Percentiles rank a stretch among this genome's conserved stretches.
Evolutionary conservation across 2,329 filamentous ascomycete species (phyloP).

Genomic region (Fusarium longipes): DNA sequence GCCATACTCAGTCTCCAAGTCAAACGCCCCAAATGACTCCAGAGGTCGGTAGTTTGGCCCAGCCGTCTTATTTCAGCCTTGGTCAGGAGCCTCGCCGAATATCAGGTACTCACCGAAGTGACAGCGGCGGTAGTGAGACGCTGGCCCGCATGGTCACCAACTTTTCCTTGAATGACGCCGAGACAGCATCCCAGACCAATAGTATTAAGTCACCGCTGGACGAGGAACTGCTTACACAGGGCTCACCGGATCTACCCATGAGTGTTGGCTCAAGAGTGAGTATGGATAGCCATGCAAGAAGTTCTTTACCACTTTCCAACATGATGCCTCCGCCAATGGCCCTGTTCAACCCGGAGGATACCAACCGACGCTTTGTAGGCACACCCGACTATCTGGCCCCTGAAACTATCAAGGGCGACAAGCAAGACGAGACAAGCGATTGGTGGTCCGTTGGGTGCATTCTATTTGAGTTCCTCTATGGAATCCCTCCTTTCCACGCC

Average conservation of each 20-base stretch:
- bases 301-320: constrained; percentile 61
- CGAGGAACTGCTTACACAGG: constrained; percentile 78
- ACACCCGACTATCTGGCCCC: constrained; percentile 97
- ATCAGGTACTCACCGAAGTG: constrained; percentile 83
- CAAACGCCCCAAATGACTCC: constrained; percentile 90
- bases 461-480: constrained; percentile 94
- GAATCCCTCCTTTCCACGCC: constrained; percentile 93
- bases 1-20: constrained; percentile 77
- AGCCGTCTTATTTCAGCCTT: constrained; percentile 94
- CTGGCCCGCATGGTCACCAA: constrained; percentile 84
- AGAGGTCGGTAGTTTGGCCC: constrained; percentile 70
- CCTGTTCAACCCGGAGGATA: constrained; percentile 94
- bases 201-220: constrained; percentile 73
- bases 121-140: constrained; percentile 90
- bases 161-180: constrained; percentile 77
- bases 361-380: constrained; percentile 90
- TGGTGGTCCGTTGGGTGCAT: constrained; percentile 99
- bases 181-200: constrained; percentile 55
- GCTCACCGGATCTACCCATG: constrained; percentile 80
- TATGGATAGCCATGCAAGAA: constrained; percentile 50
- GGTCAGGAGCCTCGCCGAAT: constrained; percentile 73
- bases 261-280: constrained; percentile 48
- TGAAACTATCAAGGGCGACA: constrained; percentile 93
- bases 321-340: constrained; percentile 95
- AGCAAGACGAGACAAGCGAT: constrained; percentile 97